Evolutionary conservation across 495 filamentous ascomycete species (phyloP), one percentile per base, ranked within the genome.

Genomic region (Immersiella caudata): DNA sequence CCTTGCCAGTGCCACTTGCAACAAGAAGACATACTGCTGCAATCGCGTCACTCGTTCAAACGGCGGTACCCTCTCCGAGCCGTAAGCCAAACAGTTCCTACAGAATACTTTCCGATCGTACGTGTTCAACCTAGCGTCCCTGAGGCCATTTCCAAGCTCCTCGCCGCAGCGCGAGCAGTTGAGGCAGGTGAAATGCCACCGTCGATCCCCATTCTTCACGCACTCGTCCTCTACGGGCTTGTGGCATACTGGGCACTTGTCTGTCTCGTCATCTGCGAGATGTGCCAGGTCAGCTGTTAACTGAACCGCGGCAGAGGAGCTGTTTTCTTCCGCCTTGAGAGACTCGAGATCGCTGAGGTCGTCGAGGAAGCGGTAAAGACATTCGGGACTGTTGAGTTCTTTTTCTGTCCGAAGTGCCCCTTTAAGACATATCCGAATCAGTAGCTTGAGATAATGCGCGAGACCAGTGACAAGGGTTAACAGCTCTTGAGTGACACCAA

Each of bases 401-500:
- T 92, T 88, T 79, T 99, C 96, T 49, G 97, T 86, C 76, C 91
- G 94, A 46, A 99, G 83, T 12, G 95, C 87, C 52, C 96, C 96
- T 75, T 98, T 96, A 8, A 99, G 84, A 71, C 94, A 96, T 66
- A 98, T 99, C 21, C 96, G 88, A 69, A 99, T 98, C 57, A 99
- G 86, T 59, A 99, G 91, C 77, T 99, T 99, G 22, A 99, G 86
- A 74, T 99, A 99, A 79, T 99, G 96, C 18, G 96, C 96, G 33
- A 99, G 87, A 22, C 96, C 94, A 14, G 96, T 99, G 56, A 99
- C 96, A 16, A 99, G 84, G 12, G 93, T 94, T 16, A 99, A 82
- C 24, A 99, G 84, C 74, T 98, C 96, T 78, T 99, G 96, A 16
- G 96, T 99, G 35, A 99, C 96, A 49, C 96, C 96, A 12, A 97